A percentile compares a stretch with the other conserved stretches of the same genome.
phyloP scores from a whole-genome alignment of 2,329 filamentous ascomycete species.

The Cladophialophora immunda region DNA sequence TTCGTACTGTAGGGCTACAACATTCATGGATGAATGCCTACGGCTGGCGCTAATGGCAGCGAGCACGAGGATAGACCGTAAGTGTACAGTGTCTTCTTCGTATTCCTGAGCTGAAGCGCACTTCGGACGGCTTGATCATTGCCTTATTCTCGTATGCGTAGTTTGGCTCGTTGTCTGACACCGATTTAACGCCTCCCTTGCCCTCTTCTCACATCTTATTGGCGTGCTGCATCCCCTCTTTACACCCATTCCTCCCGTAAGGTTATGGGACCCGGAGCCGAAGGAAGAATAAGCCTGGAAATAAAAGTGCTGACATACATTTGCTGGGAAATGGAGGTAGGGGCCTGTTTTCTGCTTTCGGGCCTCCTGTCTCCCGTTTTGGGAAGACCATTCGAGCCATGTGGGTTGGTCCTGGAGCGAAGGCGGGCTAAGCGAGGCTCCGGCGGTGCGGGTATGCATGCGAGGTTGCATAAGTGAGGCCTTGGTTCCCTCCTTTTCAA shows the following conservation, averaged over 20 bases:
- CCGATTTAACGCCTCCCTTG: not conserved
- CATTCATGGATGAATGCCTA: too few species aligned
- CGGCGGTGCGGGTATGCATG: not conserved
- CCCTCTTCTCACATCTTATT: not conserved
- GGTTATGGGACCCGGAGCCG: not conserved
- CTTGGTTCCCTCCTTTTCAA: not conserved
- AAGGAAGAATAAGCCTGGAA: slow-evolving; percentile 15
- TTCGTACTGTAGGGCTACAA: not conserved
- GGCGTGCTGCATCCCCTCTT: not conserved
- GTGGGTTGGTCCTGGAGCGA: not conserved
- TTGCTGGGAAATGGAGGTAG: slow-evolving; percentile 17
- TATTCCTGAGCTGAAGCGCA: too few species aligned
- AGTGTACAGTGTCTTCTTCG: not conserved
- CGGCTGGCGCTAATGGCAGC: too few species aligned
- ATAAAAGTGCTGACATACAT: slow-evolving; percentile 32
- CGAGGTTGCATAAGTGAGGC: not conserved
- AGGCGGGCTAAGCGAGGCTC: not conserved
- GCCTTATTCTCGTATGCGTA: not conserved
- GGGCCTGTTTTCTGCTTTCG: slow-evolving; percentile 14
- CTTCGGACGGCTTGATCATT: not conserved
- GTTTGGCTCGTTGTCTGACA: not conserved
- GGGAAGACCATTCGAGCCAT: slow-evolving; percentile 6
- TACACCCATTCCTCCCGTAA: not conserved
- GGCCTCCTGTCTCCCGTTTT: not conserved
- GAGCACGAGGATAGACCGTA: too few species aligned